A percentile compares a stretch with the other conserved stretches of the same genome.
These are phyloP conservation scores for Exophiala lecanii-corni DNA, from an alignment of 2,329 filamentous ascomycete species.

Conservation along the genomic window DNA sequence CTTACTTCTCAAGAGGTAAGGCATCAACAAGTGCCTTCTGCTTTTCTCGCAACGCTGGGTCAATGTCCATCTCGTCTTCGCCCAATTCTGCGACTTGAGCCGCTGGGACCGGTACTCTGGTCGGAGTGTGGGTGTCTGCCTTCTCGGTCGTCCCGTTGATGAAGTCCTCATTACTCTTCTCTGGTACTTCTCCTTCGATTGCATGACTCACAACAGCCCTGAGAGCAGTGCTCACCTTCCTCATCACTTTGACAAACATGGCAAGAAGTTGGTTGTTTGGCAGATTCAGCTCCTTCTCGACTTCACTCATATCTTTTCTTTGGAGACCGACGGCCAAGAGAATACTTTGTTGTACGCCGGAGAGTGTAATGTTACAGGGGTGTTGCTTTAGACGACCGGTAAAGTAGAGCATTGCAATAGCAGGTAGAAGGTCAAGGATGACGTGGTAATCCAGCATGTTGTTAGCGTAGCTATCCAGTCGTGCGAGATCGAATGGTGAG, in stretches of 20 bases:
- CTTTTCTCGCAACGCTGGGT: slow-evolving; percentile 67
- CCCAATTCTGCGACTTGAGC: slow-evolving; percentile 61
- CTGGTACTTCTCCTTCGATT: slow-evolving; percentile 62
- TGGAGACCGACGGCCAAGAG: slow-evolving; percentile 88
- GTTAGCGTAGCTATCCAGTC: slow-evolving; percentile 90
- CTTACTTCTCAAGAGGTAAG: slow-evolving; percentile 80
- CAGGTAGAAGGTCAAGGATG: slow-evolving; percentile 85
- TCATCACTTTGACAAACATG: slow-evolving; percentile 95
- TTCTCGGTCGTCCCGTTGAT: slow-evolving; percentile 54
- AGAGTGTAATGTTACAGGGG: slow-evolving; percentile 59
- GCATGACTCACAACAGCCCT: slow-evolving; percentile 68
- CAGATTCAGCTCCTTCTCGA: slow-evolving; percentile 74
- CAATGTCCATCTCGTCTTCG: slow-evolving; percentile 73
- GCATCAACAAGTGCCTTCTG: slow-evolving; percentile 87
- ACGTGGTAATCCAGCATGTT: slow-evolving; percentile 98
- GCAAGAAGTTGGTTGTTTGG: slow-evolving; percentile 76
- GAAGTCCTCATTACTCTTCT: slow-evolving; percentile 38
- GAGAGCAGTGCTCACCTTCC: slow-evolving; percentile 80
- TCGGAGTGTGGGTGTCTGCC: slow-evolving; percentile 30
- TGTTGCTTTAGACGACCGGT: slow-evolving; percentile 60
- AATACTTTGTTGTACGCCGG: slow-evolving; percentile 78
- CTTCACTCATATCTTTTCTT: slow-evolving; percentile 74
- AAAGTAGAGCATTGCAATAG: slow-evolving; percentile 80
- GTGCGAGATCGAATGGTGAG: slow-evolving; percentile 90
- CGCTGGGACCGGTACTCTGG: slow-evolving; percentile 3